Evolutionary conservation across 2,329 filamentous ascomycete genomes (phyloP).

Genomic region (Kalmusia sp.): DNA sequence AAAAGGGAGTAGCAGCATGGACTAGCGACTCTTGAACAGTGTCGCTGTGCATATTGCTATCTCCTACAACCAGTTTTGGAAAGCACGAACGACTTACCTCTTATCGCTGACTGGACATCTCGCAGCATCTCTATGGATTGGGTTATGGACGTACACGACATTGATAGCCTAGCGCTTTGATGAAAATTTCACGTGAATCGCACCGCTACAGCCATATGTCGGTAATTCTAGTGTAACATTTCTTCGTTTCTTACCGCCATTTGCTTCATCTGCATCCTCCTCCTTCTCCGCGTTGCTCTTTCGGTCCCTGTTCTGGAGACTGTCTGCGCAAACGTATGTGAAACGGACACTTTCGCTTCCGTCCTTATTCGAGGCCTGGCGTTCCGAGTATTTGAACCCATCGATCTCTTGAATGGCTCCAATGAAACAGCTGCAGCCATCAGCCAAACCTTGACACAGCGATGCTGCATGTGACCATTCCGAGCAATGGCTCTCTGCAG

Average conservation of each 20-base stretch:
- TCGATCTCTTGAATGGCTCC: conserved; percentile 39
- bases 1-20: not conserved
- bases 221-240: conserved; percentile 15
- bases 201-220: conserved; percentile 43
- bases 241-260: conserved; percentile 10
- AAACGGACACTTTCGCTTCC: conserved; percentile 38
- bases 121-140: conserved; percentile 36
- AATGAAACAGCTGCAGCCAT: conserved; percentile 32
- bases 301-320: conserved; percentile 37
- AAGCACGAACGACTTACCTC: conserved; percentile 23
- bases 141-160: conserved; percentile 46
- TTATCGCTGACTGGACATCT: conserved; percentile 18
- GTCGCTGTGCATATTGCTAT: too few species aligned
- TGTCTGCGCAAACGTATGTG: conserved; percentile 44
- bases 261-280: conserved; percentile 13
- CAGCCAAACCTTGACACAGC: not conserved
- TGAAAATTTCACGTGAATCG: conserved; percentile 44
- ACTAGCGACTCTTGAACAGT: too few species aligned
- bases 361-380: conserved; percentile 36
- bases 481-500: conserved; percentile 38
- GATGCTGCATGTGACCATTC: conserved; percentile 15
- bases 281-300: conserved; percentile 33
- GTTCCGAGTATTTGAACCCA: conserved; percentile 43
- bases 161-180: conserved; percentile 42
- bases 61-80: too few species aligned